These are phyloP conservation scores for Candida patagonica DNA, from an alignment of 805 yeast genomes.

Conservation along the genomic window DNA sequence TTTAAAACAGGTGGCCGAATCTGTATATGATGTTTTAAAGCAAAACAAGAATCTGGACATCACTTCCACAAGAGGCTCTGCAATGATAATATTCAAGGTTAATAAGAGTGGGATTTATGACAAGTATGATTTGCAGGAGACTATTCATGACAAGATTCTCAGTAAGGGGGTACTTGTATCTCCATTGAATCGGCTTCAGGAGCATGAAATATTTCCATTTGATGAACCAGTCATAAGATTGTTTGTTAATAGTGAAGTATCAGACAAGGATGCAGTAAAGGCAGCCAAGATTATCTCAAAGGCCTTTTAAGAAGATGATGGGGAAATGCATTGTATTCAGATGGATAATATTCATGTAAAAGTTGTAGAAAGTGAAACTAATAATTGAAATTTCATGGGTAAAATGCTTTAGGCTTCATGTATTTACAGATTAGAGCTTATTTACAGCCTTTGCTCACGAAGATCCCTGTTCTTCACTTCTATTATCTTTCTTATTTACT, in stretches of 20 bases:
- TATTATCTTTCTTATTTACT: slow-evolving; percentile 1
- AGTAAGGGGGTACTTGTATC: slow-evolving; percentile 47
- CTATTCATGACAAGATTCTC: slow-evolving; percentile 2
- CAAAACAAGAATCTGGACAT: slow-evolving; percentile 32
- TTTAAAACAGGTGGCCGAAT: slow-evolving; percentile 7
- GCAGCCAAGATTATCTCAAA: slow-evolving; percentile 33
- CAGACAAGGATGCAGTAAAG: slow-evolving; percentile 35
- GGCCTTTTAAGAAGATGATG: too few species aligned
- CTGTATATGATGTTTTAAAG: slow-evolving; percentile 4
- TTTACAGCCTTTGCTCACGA: too few species aligned
- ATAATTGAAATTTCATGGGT: too few species aligned
- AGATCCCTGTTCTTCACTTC: too few species aligned
- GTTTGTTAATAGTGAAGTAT: slow-evolving; percentile 34
- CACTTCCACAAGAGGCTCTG: slow-evolving; percentile 50
- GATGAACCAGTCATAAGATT: slow-evolving; percentile 45
- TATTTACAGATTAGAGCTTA: too few species aligned
- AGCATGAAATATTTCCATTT: slow-evolving; percentile 66
- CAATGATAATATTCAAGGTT: slow-evolving; percentile 50
- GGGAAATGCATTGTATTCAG: too few species aligned
- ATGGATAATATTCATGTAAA: too few species aligned
- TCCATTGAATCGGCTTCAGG: slow-evolving; percentile 53
- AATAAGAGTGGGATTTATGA: neutral
- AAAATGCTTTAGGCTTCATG: too few species aligned
- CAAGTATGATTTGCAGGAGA: slow-evolving; percentile 20
- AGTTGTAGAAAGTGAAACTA: too few species aligned